A percentile compares a stretch with the other conserved stretches of the same genome.
Evolutionary conservation across 106 monocot genomes (phyloP).

Genomic region (Platanthera guangdongensis): DNA sequence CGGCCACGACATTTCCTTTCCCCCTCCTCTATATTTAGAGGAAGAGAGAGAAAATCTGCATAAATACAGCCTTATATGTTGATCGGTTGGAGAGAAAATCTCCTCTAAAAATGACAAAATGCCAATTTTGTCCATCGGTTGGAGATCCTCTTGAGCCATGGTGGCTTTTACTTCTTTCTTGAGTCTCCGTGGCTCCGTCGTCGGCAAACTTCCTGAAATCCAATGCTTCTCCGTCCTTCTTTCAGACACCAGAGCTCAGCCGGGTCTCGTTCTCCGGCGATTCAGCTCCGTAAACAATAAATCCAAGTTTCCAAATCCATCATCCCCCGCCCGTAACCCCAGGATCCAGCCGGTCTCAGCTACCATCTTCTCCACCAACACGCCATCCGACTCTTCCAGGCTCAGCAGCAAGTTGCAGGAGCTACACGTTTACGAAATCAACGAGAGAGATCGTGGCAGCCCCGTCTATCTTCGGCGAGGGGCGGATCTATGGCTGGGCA

Average conservation of each 20-base stretch:
- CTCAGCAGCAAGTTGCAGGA: slow-evolving; percentile 32
- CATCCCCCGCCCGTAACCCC: neutral
- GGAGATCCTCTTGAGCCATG: too few species aligned
- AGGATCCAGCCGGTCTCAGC: slow-evolving; percentile 4
- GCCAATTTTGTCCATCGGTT: too few species aligned
- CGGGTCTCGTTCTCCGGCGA: neutral
- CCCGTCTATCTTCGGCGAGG: slow-evolving; percentile 41
- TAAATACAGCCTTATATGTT: too few species aligned
- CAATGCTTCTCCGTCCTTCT: too few species aligned
- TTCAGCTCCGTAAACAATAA: neutral
- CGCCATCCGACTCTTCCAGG: neutral
- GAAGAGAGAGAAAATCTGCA: too few species aligned
- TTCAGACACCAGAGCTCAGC: neutral
- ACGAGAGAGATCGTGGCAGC: slow-evolving; percentile 43
- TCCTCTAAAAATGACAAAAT: too few species aligned
- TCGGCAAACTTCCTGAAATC: neutral
- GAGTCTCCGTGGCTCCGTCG: neutral
- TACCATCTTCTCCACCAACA: slow-evolving; percentile 7
- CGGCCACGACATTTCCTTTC: too few species aligned
- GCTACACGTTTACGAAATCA: slow-evolving; percentile 45
- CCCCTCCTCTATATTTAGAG: too few species aligned
- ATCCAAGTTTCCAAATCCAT: neutral
- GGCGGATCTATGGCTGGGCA: too few species aligned
- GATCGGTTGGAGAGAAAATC: too few species aligned
- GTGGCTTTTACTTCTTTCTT: neutral